Percentiles rank a stretch among this genome's conserved stretches.
Evolutionary conservation across 305 asterid genomes (phyloP).

Genomic region (Lippia alba): DNA sequence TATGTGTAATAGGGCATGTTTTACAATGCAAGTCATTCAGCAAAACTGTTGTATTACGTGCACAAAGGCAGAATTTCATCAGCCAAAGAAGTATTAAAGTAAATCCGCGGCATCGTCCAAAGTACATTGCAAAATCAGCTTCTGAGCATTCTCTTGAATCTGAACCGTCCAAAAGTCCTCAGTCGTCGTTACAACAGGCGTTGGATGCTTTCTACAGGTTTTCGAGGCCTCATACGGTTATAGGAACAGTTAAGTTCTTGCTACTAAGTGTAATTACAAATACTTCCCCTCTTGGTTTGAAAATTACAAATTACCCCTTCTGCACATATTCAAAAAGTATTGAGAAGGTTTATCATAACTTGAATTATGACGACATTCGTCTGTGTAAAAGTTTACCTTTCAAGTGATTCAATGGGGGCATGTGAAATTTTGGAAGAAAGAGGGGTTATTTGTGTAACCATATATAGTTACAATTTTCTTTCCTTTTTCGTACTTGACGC

Average conservation of each 20-base stretch:
- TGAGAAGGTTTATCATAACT: too few species aligned
- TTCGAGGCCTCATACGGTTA: conserved; percentile 95
- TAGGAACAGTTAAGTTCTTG: conserved; percentile 88
- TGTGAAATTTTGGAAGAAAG: not conserved
- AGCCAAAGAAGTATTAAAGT: conserved; percentile 38
- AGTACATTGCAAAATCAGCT: conserved; percentile 51
- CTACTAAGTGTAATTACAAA: not conserved
- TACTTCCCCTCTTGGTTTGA: not conserved
- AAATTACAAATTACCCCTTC: too few species aligned
- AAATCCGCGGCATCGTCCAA: conserved; percentile 37
- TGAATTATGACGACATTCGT: not conserved
- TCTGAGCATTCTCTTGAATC: conserved; percentile 71
- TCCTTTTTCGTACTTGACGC: not conserved
- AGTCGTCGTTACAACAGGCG: conserved; percentile 52
- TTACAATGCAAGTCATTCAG: conserved; percentile 55
- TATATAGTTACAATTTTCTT: not conserved
- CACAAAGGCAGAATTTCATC: conserved; percentile 39
- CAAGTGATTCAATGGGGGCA: not conserved
- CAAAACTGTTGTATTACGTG: conserved; percentile 41
- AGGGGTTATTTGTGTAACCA: not conserved
- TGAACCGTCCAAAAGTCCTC: conserved; percentile 60
- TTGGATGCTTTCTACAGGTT: conserved; percentile 90
- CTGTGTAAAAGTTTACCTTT: not conserved
- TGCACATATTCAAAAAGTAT: too few species aligned
- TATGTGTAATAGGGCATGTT: conserved; percentile 41